These are phyloP conservation scores for Gossypium schwendimanii DNA, from an alignment of 441 rosid species.

Conservation along the genomic window DNA sequence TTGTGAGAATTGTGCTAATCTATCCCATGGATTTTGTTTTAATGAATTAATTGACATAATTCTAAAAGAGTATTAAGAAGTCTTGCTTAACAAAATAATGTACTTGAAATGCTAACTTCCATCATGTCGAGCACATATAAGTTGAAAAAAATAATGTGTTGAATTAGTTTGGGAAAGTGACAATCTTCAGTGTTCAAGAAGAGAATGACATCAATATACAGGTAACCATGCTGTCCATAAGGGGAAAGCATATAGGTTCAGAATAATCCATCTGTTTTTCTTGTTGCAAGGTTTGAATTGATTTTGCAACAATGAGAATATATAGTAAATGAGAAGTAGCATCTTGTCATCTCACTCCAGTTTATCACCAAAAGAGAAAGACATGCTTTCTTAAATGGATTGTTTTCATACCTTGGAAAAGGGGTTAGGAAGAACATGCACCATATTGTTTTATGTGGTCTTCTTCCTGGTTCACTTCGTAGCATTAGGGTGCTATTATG, in stretches of 20 bases:
- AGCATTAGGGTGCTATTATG: slow-evolving; percentile 1
- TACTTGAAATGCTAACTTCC: background rate
- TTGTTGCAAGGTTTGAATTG: background rate
- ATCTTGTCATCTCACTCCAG: background rate
- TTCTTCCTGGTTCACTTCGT: background rate
- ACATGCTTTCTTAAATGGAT: background rate
- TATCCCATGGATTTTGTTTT: background rate
- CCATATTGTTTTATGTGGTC: background rate
- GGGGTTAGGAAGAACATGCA: background rate
- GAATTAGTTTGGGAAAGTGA: background rate
- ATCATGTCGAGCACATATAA: slow-evolving; percentile 4
- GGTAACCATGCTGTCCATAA: background rate
- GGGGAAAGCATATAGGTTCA: background rate
- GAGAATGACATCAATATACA: background rate
- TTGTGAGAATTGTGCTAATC: background rate
- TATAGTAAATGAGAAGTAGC: background rate
- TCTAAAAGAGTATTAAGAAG: background rate
- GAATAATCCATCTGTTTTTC: background rate
- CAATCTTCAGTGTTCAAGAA: background rate
- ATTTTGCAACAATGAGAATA: background rate
- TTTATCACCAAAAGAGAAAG: background rate
- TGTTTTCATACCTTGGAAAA: background rate
- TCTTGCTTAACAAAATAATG: slow-evolving; percentile 2
- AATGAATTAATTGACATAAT: background rate
- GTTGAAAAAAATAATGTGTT: background rate